Evolutionary conservation across 2,329 filamentous ascomycete species (phyloP), one percentile per base, ranked within the genome.

Genomic region (Juglanconis oblonga): DNA sequence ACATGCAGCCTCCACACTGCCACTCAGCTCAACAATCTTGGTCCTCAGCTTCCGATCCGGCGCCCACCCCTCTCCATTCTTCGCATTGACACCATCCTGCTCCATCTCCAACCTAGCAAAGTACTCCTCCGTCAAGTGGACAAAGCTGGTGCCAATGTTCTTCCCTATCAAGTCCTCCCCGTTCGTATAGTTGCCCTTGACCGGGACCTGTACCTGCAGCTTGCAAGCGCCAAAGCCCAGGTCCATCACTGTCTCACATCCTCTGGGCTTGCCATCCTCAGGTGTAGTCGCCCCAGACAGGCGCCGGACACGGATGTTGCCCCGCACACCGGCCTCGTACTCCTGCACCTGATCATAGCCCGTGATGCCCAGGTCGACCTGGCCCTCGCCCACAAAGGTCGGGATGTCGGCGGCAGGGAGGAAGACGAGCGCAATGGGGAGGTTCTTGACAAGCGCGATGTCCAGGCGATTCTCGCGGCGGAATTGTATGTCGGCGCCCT

Each of bases 401-500:
- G 95, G 95, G 71, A 99, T 99, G 74, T 99, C 95, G 67, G 92
- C 93, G 42, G 94, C 95, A 35, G 95, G 95, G 32, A 99, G 89
- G 81, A 99, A 99, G 72, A 99, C 88, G 62, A 99, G 90, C 14
- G 95, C 95, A 69, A 99, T 92, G 40, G 91, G 91, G 33, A 95
- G 87, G 78, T 99, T 99, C 81, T 97, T 96, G 72, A 98, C 95
- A 32, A 99, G 88, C 14, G 95, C 95, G 71, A 99, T 97, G 75
- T 99, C 95, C 69, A 98, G 90, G 61, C 95, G 89, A 74, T 90
- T 92, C 80, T 97, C 92, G 71, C 95, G 89, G 74, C 91, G 88
- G 80, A 99, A 99, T 75, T 99, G 92, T 69, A 99, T 94, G 75
- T 99, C 95, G 69, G 90, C 92, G 66, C 95, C 95, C 71, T 93